Evolutionary conservation across 148 eudicot species (phyloP).

Genomic region (Arctostaphylos glauca): DNA sequence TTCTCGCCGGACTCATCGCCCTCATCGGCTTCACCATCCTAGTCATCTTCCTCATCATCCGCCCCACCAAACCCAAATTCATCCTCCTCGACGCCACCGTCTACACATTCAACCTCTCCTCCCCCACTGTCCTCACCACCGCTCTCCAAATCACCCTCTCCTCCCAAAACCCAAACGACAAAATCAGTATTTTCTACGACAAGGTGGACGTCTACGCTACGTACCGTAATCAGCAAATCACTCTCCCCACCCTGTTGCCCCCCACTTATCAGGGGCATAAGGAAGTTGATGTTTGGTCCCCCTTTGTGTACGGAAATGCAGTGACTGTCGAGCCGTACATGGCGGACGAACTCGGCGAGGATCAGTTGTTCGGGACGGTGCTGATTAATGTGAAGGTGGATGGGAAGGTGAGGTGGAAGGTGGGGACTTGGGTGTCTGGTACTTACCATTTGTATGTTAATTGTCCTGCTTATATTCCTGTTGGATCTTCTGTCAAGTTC

Average conservation of each 20-base stretch:
- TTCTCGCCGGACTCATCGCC: neutral
- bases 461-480: conserved; percentile 42
- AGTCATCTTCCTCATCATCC: conserved; percentile 42
- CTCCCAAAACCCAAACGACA: conserved; percentile 44
- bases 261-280: conserved; percentile 45
- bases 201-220: conserved; percentile 36
- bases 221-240: conserved; percentile 48
- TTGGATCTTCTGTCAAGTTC: conserved; percentile 41
- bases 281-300: conserved; percentile 48
- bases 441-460: conserved; percentile 39
- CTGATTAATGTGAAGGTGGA: conserved; percentile 40
- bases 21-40: too few species aligned
- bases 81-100: conserved; percentile 50
- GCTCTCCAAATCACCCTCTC: conserved; percentile 43
- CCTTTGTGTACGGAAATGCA: conserved; percentile 36
- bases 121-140: conserved; percentile 35
- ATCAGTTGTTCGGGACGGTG: conserved; percentile 34
- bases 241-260: conserved; percentile 34
- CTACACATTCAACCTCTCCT: conserved; percentile 40
- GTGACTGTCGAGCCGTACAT: conserved; percentile 49
- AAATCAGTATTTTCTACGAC: conserved; percentile 48
- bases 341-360: conserved; percentile 25
- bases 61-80: conserved; percentile 45
- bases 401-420: conserved; percentile 57
- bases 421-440: conserved; percentile 48